Conservation (phyloP, 495 filamentous ascomycete genomes). For the Xeromyces bisporus region DNA sequence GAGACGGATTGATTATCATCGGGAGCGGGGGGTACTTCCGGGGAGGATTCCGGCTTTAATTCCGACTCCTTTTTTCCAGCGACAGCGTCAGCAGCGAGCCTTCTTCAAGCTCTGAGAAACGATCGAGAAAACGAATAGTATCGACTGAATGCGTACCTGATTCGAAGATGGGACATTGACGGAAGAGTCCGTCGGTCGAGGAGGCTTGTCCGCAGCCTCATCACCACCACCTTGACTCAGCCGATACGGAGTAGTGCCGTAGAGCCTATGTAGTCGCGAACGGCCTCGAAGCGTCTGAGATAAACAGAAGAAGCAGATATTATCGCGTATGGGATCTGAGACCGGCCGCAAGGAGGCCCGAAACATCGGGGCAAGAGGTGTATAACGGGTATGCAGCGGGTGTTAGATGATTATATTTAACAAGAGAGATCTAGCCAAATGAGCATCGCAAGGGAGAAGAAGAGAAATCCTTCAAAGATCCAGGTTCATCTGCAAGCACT, state of each 20-base stretch:
- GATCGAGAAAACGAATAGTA: too few species aligned
- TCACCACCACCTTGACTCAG: not conserved
- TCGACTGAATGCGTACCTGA: not conserved
- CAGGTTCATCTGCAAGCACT: not conserved
- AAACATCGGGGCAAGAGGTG: conserved; percentile 19
- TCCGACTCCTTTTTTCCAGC: too few species aligned
- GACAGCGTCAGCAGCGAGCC: too few species aligned
- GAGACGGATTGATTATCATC: too few species aligned
- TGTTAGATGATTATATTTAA: too few species aligned
- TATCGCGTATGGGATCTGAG: conserved; percentile 20
- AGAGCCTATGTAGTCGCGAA: conserved; percentile 14
- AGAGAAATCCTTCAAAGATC: not conserved
- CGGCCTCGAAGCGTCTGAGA: conserved; percentile 10
- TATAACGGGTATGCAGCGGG: too few species aligned
- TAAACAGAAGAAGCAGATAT: conserved; percentile 25
- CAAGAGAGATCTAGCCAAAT: too few species aligned
- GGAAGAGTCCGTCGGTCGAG: not conserved
- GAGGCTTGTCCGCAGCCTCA: not conserved
- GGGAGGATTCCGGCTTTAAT: too few species aligned
- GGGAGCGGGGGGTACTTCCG: too few species aligned
- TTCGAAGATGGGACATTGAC: not conserved
- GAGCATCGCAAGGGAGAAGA: not conserved
- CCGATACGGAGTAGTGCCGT: conserved; percentile 5
- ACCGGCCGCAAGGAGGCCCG: conserved; percentile 24
- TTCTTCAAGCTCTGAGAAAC: too few species aligned